Base-by-base conservation (phyloP, 768 basidiomycete species). In the Rhodotorula paludigena region DNA sequence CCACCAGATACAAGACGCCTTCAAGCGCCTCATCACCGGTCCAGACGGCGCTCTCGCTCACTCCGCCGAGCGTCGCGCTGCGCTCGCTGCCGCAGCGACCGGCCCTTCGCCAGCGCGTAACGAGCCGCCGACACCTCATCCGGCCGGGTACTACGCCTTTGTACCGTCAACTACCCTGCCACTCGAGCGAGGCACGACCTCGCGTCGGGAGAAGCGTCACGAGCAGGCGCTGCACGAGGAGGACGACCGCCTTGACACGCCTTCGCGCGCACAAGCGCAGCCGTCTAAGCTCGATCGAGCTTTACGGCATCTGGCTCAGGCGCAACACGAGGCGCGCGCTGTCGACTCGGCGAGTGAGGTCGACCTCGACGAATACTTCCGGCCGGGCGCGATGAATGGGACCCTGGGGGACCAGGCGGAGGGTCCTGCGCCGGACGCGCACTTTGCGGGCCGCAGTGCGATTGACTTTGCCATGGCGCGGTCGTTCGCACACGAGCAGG, bases 381-480 rank as follows among this genome's bases (percentile, higher is more conserved):
- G 42, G 39, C 6, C 25, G 15, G 25, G 33, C 42, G 28, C 28
- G 10, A 4, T 25, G 45, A 11, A 23, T 9, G 7, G 16, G 15
- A 23, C 6, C 7, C 41, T 15, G 38, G 32, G 36, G 38, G 23
- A 23, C 0, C 21, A 4, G 33, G 41, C 57, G 32, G 48, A 28
- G n/a, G 11, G 1, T 38, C 33, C 47, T 21, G 33, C 35, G 5
- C 33, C 51, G 20, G 59, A 38, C 15, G 49, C 28, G n/a, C 10
- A 41, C 14, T 28, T 23, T 35, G 61, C 42, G 23, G 56, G 58
- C 18, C 32, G 66, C 9, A 68, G 66, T n/a, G 66, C 66, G 38
- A 57, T 68, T 38, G 60, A 68, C 21, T 68, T 63, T 44, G 66
- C 66, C 11, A 68, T 68, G 66, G 61, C 66, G 23, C 47, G 49